Evolutionary conservation across 441 rosid species (phyloP).

Genomic region (Adansonia rubrostipa): DNA sequence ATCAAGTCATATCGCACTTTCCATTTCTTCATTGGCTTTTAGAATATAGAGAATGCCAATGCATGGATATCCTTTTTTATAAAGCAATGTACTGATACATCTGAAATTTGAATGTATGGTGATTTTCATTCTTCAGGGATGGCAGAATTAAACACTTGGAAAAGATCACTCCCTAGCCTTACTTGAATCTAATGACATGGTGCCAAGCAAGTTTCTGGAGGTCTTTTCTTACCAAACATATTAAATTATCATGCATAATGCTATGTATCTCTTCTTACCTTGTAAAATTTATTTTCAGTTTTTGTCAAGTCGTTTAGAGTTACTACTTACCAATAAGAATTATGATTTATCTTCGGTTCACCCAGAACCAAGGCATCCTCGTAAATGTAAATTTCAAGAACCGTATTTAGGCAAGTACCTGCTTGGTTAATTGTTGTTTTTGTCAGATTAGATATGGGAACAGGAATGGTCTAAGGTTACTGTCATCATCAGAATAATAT

Average conservation of each 20-base stretch:
- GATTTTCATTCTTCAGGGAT: slow-evolving; percentile 49
- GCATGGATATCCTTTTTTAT: neutral
- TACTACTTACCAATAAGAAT: slow-evolving; percentile 18
- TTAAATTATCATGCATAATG: neutral
- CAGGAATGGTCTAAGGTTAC: neutral
- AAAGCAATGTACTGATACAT: neutral
- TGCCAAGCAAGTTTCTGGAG: slow-evolving; percentile 77
- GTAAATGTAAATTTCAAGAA: slow-evolving; percentile 70
- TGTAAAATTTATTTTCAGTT: neutral
- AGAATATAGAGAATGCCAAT: neutral
- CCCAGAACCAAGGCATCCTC: slow-evolving; percentile 73
- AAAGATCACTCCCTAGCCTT: slow-evolving; percentile 69
- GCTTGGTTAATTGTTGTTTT: neutral
- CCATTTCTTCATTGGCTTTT: neutral
- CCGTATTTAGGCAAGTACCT: slow-evolving; percentile 72
- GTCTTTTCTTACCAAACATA: slow-evolving; percentile 40
- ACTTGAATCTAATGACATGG: slow-evolving; percentile 66
- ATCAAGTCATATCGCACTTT: neutral
- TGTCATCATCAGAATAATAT: neutral
- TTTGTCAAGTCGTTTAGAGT: slow-evolving; percentile 1
- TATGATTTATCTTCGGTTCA: slow-evolving; percentile 49
- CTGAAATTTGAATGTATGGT: neutral
- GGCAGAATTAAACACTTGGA: slow-evolving; percentile 87
- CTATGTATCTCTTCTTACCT: neutral
- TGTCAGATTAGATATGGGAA: slow-evolving; percentile 6